Base-by-base conservation (phyloP, 345 rosid species). In the Streptanthus diversifolius region DNA sequence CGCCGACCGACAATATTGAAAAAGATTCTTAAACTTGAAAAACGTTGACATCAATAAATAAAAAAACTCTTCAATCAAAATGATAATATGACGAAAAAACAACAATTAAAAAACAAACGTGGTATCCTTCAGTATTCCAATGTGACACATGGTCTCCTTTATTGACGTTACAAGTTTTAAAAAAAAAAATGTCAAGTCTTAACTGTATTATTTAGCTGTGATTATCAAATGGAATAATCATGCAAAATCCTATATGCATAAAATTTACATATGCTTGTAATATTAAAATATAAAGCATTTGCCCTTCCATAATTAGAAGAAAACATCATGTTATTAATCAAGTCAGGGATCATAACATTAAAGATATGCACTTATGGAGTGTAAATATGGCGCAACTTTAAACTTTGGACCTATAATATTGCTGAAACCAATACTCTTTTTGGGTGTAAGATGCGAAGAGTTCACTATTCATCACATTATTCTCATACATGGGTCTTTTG, bases 91-190 rank as follows among this genome's bases (percentile, higher is more conserved):
- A 22, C 30, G 55, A 21, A 5, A 47, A 49, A 49, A 7, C 1
- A 40, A 69, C 8, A 14, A 10, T 15, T 7, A 24, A 33, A 33
- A 11, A 14, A 25, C 11, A 32, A 1, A 49, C 55, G 21, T 30
- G 65, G 43, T 69, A 32, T 57, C 45, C 40, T 29, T 30, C 11
- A 56, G 29, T 18, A 56, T 29, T 57, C 4, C 10, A 55, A 56
- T 57, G 73, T 43, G 47, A 56, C 57, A 48, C 65, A 59, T 70
- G 40, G 19, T 36, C 39, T 36, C 74, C 48, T 70, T 70, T 70
- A 24, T 58, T 70, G 75, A 48, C 24, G 36, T 62, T 40, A n/a
- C n/a, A 62, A 52, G 22, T 18, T 72, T 40, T 5, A 11, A 14
- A 40, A 10, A 3, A 13, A 24, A 10, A 3, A 10, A 30, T 25